phyloP scores from a whole-genome alignment of 176 grass and related monocot genomes.

The Oryza longistaminata region DNA sequence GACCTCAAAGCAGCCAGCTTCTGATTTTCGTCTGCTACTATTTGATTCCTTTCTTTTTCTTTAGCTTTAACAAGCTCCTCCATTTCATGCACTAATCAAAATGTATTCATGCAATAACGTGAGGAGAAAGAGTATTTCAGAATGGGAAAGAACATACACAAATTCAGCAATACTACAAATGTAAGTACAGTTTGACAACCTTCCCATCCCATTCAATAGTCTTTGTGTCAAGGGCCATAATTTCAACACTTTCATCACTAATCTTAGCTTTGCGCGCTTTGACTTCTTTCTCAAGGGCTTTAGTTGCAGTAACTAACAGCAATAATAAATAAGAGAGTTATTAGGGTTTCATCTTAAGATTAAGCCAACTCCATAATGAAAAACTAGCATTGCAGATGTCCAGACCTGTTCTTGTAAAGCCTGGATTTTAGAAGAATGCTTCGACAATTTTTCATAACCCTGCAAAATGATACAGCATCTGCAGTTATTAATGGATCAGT shows the following conservation, averaged over 20 bases:
- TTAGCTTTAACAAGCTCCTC: conserved; percentile 52
- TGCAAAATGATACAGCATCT: conserved; percentile 35
- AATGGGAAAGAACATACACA: not conserved
- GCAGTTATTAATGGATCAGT: not conserved
- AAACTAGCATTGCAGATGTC: not conserved
- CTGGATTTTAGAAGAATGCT: conserved; percentile 60
- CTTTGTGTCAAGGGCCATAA: conserved; percentile 51
- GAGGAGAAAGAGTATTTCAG: not conserved
- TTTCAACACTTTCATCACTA: conserved; percentile 47
- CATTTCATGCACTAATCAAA: conserved; percentile 43
- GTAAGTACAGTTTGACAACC: conserved; percentile 41
- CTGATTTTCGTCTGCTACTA: conserved; percentile 49
- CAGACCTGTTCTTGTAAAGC: conserved; percentile 77
- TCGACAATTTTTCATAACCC: conserved; percentile 69
- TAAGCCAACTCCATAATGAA: not conserved
- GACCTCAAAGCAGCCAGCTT: conserved; percentile 53
- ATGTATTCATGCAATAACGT: not conserved
- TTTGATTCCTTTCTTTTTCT: conserved; percentile 61
- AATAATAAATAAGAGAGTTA: conserved; percentile 26
- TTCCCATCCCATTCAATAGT: conserved; percentile 69
- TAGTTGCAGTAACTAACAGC: conserved; percentile 56
- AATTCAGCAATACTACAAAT: conserved; percentile 22
- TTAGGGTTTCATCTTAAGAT: not conserved
- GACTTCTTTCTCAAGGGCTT: conserved; percentile 78
- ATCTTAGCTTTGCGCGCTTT: conserved; percentile 71